Evolutionary conservation across 208 protist species (phyloP).

Genomic region (Wallacemonas sp.): DNA sequence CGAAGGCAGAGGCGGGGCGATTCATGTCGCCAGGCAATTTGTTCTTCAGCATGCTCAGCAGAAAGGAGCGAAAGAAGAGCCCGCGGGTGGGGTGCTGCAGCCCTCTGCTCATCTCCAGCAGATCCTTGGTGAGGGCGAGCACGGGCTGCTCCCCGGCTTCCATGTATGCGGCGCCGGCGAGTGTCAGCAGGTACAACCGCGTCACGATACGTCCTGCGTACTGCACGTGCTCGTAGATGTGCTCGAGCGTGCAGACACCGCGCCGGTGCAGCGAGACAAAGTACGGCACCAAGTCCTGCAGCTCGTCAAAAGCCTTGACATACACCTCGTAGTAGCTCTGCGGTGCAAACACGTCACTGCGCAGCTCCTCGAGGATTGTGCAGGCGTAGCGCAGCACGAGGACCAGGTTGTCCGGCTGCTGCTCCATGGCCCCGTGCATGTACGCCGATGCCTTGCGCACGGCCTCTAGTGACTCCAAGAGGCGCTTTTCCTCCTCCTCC

Average conservation of each 20-base stretch:
- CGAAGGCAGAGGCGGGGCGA: constrained; percentile 5
- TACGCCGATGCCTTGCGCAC: constrained; percentile 64
- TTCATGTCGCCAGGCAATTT: constrained; percentile 94
- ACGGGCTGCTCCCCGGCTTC: constrained; percentile 86
- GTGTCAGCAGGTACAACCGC: constrained; percentile 97
- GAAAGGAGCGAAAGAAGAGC: constrained; percentile 98
- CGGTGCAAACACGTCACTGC: constrained; percentile 93
- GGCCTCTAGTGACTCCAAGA: constrained; percentile 65
- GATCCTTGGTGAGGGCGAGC: constrained; percentile 95
- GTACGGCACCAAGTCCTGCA: constrained; percentile 87
- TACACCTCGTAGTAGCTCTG: constrained; percentile 99
- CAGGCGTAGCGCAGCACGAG: constrained; percentile 88
- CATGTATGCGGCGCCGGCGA: constrained; percentile 95
- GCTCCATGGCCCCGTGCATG: constrained; percentile 33
- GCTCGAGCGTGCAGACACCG: constrained; percentile 44
- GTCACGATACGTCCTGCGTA: constrained; percentile 97
- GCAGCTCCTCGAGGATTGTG: constrained; percentile 94
- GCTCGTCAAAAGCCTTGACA: constrained; percentile 91
- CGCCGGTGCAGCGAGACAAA: constrained; percentile 81
- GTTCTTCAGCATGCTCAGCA: constrained; percentile 95
- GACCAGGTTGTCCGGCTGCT: constrained; percentile 64
- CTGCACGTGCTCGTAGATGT: constrained; percentile 98
- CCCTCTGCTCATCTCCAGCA: constrained; percentile 99
- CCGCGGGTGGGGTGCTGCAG: constrained; percentile 99
- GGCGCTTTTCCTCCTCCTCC: constrained; percentile 92